These are phyloP conservation scores for Boletus sp. DNA, from an alignment of 768 basidiomycete species.

Conservation along the genomic window DNA sequence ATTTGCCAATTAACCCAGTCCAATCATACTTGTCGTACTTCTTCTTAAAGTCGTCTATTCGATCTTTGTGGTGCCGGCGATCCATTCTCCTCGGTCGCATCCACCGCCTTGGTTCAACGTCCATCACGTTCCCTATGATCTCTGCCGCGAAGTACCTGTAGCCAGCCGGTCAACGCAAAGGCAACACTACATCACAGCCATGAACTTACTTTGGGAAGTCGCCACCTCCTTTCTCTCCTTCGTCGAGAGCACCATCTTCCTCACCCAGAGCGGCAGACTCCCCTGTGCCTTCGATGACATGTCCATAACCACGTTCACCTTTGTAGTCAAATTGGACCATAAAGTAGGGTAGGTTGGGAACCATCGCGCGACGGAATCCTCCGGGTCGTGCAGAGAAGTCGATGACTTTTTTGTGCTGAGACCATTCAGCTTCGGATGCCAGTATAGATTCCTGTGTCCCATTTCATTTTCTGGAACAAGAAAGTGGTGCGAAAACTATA, in stretches of 20 bases:
- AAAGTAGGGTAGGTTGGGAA: constrained; percentile 96
- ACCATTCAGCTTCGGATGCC: constrained; percentile 94
- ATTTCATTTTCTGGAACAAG: constrained; percentile 7
- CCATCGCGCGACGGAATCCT: constrained; percentile 93
- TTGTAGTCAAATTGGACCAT: constrained; percentile 99
- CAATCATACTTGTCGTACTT: constrained; percentile 80
- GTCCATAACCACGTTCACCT: constrained; percentile 96
- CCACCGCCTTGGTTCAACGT: constrained; percentile 86
- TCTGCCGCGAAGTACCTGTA: constrained; percentile 90
- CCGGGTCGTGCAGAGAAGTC: constrained; percentile 89
- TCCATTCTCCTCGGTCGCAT: constrained; percentile 76
- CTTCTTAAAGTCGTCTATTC: constrained; percentile 67
- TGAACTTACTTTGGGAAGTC: constrained; percentile 78
- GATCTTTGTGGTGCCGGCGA: constrained; percentile 61
- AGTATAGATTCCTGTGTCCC: constrained; percentile 81
- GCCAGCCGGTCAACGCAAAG: constrained; percentile 5
- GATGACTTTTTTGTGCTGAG: constrained; percentile 95
- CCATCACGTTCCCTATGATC: constrained; percentile 90
- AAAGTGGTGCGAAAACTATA: constrained; percentile 23
- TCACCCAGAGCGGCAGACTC: constrained; percentile 61
- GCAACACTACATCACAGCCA: not conserved
- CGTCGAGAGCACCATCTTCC: constrained; percentile 66
- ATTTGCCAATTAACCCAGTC: constrained; percentile 67
- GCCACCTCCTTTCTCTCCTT: constrained; percentile 87
- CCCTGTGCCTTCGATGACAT: constrained; percentile 91